A percentile compares a stretch with the other conserved stretches of the same genome.
Evolutionary conservation across 139 green algal genomes (phyloP).

Genomic region (Picochlorum sp.): DNA sequence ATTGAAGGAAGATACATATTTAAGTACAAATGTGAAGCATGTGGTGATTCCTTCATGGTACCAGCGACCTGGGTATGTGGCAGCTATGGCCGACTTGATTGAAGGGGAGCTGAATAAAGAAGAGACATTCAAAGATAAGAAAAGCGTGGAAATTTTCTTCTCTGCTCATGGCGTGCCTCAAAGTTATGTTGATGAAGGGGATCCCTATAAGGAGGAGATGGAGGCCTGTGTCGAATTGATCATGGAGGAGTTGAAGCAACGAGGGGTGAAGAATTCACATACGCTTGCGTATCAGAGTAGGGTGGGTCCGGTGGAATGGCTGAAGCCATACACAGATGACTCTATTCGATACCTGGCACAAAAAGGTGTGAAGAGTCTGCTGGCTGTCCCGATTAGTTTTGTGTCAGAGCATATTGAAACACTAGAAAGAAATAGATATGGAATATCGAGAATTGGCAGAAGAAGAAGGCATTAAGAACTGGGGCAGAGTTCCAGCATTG

Average conservation of each 20-base stretch:
- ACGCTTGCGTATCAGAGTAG: slow-evolving; percentile 95
- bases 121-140: slow-evolving; percentile 34
- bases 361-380: slow-evolving; percentile 59
- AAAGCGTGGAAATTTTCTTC: slow-evolving; percentile 82
- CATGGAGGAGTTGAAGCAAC: slow-evolving; percentile 66
- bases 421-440: slow-evolving; percentile 99
- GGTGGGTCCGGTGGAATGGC: slow-evolving; percentile 94
- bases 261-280: slow-evolving; percentile 74
- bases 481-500: slow-evolving; percentile 92
- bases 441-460: slow-evolving; percentile 74
- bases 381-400: slow-evolving; percentile 96
- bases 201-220: slow-evolving; percentile 99
- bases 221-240: slow-evolving; percentile 96
- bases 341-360: slow-evolving; percentile 81
- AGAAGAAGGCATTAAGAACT: slow-evolving; percentile 73
- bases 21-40: slow-evolving; percentile 25
- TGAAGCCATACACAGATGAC: slow-evolving; percentile 97
- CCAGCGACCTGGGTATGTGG: slow-evolving; percentile 83
- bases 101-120: slow-evolving; percentile 48
- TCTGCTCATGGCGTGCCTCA: slow-evolving; percentile 93
- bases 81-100: slow-evolving; percentile 92
- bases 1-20: slow-evolving; percentile 39
- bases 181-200: slow-evolving; percentile 87
- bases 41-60: slow-evolving; percentile 65
- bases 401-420: slow-evolving; percentile 99